These are phyloP conservation scores for Mycena alexandri DNA, from an alignment of 768 basidiomycete genomes.

Conservation along the genomic window DNA sequence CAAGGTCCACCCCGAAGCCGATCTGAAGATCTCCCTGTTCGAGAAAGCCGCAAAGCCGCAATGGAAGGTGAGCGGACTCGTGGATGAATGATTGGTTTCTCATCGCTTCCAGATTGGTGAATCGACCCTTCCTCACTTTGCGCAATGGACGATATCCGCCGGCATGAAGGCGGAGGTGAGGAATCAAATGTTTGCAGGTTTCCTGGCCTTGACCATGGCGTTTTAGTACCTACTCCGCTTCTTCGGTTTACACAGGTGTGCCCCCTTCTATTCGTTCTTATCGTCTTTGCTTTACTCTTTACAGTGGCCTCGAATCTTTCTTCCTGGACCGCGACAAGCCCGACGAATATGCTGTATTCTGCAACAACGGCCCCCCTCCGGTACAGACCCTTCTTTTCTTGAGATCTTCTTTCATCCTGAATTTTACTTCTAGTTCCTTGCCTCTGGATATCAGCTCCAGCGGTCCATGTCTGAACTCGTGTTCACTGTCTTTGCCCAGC, in stretches of 20 bases:
- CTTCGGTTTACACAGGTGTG: constrained; percentile 24
- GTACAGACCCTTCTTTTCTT: not conserved
- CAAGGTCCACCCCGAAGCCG: constrained; percentile 21
- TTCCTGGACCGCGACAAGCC: constrained; percentile 31
- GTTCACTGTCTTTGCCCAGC: constrained; percentile 33
- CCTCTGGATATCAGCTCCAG: constrained; percentile 30
- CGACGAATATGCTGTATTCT: constrained; percentile 27
- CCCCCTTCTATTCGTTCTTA: no score
- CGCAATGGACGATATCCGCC: constrained; percentile 29
- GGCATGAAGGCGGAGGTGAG: constrained; percentile 25
- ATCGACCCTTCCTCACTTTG: constrained; percentile 34
- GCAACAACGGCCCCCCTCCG: constrained; percentile 34
- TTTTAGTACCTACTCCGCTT: constrained; percentile 28
- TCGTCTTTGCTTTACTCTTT: no score
- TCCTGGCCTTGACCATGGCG: not conserved
- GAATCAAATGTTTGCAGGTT: no score
- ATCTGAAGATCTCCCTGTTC: constrained; percentile 25
- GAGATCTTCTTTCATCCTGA: not conserved
- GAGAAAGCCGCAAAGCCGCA: constrained; percentile 20
- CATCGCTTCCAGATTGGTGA: constrained; percentile 25
- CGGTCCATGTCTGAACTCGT: constrained; percentile 34
- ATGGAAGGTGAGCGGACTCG: constrained; percentile 14
- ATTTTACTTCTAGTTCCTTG: constrained; percentile 13
- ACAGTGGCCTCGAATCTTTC: constrained; percentile 27
- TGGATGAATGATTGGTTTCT: not conserved